Conservation (phyloP, 2,329 filamentous ascomycete genomes). For the Claviceps paspali region DNA sequence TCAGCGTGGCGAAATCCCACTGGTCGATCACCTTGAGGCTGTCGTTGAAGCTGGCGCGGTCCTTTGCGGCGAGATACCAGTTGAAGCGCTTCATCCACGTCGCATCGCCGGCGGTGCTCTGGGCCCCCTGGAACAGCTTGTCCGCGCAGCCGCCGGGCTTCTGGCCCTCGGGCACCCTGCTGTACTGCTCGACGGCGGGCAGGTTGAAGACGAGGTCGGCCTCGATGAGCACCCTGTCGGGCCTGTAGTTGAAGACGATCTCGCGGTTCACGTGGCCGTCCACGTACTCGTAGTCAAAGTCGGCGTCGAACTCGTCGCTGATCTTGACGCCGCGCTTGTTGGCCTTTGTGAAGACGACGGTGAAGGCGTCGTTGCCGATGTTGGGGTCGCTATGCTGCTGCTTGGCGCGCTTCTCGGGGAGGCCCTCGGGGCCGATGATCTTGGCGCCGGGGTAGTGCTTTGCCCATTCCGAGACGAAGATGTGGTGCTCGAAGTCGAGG, state of each 20-base stretch:
- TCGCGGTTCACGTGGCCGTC: constrained; percentile 71
- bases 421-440: constrained; percentile 67
- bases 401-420: constrained; percentile 65
- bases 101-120: constrained; percentile 48
- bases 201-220: constrained; percentile 89
- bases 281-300: constrained; percentile 80
- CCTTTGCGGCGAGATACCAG: constrained; percentile 57
- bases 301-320: constrained; percentile 63
- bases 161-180: constrained; percentile 34
- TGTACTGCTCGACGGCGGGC: constrained; percentile 79
- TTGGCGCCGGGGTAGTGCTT: constrained; percentile 62
- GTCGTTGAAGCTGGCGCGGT: constrained; percentile 54
- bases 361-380: constrained; percentile 41
- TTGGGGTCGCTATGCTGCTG: constrained; percentile 29
- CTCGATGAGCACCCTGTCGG: constrained; percentile 64
- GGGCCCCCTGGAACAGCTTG: constrained; percentile 33
- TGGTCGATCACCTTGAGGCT: constrained; percentile 52
- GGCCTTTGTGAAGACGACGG: constrained; percentile 49
- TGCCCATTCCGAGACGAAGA: constrained; percentile 79
- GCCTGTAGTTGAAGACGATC: constrained; percentile 73
- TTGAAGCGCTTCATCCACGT: constrained; percentile 64
- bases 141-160: constrained; percentile 22
- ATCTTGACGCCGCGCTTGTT: constrained; percentile 39
- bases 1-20: constrained; percentile 76
- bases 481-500: constrained; percentile 85